Evolutionary conservation across 1,284 basidiomycete species (phyloP).

Genomic region (Puccinia polysora): DNA sequence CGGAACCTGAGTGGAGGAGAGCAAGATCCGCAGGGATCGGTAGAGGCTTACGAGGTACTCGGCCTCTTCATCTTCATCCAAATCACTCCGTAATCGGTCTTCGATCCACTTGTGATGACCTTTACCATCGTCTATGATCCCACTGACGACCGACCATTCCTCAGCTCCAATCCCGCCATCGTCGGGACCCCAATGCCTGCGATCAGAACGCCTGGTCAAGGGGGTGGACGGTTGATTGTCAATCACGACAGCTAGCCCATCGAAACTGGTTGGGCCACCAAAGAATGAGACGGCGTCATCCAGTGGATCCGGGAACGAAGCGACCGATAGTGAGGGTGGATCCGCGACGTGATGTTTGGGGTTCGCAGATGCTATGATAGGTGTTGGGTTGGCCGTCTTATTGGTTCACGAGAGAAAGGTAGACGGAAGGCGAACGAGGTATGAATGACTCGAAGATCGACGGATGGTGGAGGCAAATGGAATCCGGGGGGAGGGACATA

Average conservation of each 20-base stretch:
- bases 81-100: slow-evolving; percentile 42
- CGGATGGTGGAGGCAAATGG: neutral
- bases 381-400: slow-evolving; percentile 45
- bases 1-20: too few relatives aligned
- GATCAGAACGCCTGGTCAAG: slow-evolving; percentile 47
- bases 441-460: neutral
- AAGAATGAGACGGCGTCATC: slow-evolving; percentile 50
- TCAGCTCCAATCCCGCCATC: slow-evolving; percentile 45
- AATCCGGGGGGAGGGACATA: slow-evolving; percentile 16
- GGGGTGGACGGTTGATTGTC: slow-evolving; percentile 49
- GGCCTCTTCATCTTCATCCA: slow-evolving; percentile 47
- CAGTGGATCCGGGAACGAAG: slow-evolving; percentile 43
- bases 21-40: too few relatives aligned
- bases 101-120: slow-evolving; percentile 49
- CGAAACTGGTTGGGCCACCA: slow-evolving; percentile 48
- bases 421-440: neutral
- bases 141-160: slow-evolving; percentile 48
- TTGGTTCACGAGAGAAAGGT: neutral
- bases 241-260: slow-evolving; percentile 51
- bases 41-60: slow-evolving; percentile 49
- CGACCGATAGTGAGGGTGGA: slow-evolving; percentile 44
- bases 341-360: slow-evolving; percentile 37
- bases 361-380: slow-evolving; percentile 44
- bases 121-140: slow-evolving; percentile 50
- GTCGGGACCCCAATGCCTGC: slow-evolving; percentile 43